A percentile compares a stretch with the other conserved stretches of the same genome.
phyloP scores from a whole-genome alignment of 2,329 filamentous ascomycete species.

The Teratosphaeria pseudoeucalypti region DNA sequence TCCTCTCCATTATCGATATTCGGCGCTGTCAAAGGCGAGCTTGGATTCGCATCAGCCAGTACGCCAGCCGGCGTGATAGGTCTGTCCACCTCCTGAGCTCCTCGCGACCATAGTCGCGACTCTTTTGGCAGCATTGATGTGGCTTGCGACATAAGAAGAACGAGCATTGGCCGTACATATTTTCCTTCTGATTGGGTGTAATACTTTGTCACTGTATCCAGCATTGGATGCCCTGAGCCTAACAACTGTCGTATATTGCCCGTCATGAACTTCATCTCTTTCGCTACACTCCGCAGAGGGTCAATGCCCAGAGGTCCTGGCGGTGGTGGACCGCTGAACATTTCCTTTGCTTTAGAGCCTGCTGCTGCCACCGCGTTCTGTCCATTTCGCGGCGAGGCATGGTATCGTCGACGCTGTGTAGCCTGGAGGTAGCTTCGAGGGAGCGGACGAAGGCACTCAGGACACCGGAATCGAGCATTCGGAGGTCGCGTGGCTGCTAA shows the following conservation, averaged over 20 bases:
- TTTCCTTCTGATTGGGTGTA: slow-evolving; percentile 96
- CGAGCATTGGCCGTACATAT: slow-evolving; percentile 86
- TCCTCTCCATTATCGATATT: slow-evolving; percentile 39
- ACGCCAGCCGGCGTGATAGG: slow-evolving; percentile 51
- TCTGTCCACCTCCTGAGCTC: slow-evolving; percentile 40
- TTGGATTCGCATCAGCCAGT: slow-evolving; percentile 75
- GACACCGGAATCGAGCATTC: slow-evolving; percentile 14
- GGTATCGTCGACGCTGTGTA: slow-evolving; percentile 19
- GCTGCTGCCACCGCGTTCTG: slow-evolving; percentile 61
- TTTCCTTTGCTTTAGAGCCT: slow-evolving; percentile 55
- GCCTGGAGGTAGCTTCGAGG: slow-evolving; percentile 18
- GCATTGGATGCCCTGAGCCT: slow-evolving; percentile 83
- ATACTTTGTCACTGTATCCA: slow-evolving; percentile 95
- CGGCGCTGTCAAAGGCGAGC: slow-evolving; percentile 43
- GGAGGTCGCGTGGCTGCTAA: slow-evolving; percentile 11
- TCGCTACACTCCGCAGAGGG: slow-evolving; percentile 78
- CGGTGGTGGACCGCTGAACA: slow-evolving; percentile 58
- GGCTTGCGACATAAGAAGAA: slow-evolving; percentile 91
- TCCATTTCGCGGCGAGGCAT: slow-evolving; percentile 32
- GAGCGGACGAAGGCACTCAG: slow-evolving; percentile 23
- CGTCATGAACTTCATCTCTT: slow-evolving; percentile 92
- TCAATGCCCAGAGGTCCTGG: slow-evolving; percentile 66
- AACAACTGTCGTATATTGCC: slow-evolving; percentile 89
- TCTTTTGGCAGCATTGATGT: slow-evolving; percentile 68
- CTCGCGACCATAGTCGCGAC: slow-evolving; percentile 30